Conservation (phyloP, 176 grass and related monocot genomes). For the Carex scoparia region DNA sequence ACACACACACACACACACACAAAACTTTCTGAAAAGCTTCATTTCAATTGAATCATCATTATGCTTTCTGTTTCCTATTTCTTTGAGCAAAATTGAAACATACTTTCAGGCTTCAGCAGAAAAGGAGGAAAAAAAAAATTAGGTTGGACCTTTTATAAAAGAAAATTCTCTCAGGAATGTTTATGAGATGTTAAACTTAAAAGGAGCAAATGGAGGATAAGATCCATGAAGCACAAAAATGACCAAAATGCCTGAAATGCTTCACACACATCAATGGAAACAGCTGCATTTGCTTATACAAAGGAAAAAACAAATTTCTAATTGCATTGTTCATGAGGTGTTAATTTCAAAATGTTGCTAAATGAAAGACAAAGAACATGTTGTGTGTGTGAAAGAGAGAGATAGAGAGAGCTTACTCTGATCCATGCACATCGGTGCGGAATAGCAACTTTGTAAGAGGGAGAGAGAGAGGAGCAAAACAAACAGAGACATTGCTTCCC, state of each 20-base stretch:
- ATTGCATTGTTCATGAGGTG: not conserved
- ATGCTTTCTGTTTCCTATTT: not conserved
- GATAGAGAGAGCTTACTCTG: conserved; percentile 24
- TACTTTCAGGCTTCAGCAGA: not conserved
- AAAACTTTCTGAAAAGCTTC: not conserved
- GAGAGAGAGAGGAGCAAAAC: conserved; percentile 29
- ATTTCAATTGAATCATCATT: not conserved
- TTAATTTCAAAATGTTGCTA: not conserved
- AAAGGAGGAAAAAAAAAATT: not conserved
- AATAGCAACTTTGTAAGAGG: conserved; percentile 21
- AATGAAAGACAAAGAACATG: not conserved
- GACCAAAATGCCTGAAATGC: not conserved
- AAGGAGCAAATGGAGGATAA: not conserved
- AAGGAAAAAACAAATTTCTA: not conserved
- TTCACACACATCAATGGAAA: not conserved
- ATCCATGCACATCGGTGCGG: conserved; percentile 57
- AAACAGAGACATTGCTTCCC: not conserved
- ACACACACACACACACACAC: too few species aligned
- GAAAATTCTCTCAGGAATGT: not conserved
- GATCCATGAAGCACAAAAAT: not conserved
- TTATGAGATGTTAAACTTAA: not conserved
- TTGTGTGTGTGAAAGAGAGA: not conserved
- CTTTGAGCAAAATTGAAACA: not conserved
- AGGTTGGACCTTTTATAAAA: not conserved
- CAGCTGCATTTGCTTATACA: not conserved